A percentile compares a stretch with the other conserved stretches of the same genome.
Conservation (phyloP, 352 stramenopile genomes). For the Globisporangium alternatum region DNA sequence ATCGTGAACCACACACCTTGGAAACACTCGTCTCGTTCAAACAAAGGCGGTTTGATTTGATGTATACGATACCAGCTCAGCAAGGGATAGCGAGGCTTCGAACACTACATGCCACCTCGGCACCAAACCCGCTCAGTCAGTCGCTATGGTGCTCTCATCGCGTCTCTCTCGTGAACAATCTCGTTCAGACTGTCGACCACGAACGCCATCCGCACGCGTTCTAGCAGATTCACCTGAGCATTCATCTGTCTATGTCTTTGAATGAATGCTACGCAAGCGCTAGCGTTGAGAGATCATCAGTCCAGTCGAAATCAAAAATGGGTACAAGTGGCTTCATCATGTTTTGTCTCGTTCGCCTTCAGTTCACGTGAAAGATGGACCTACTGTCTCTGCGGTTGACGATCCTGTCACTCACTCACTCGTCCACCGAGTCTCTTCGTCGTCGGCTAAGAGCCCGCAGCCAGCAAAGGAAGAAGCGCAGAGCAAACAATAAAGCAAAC, state of each 20-base stretch:
- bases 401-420: neutral
- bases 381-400: no score
- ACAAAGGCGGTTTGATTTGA: no score
- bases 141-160: neutral
- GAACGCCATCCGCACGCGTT: neutral
- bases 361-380: no score
- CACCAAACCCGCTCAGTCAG: neutral
- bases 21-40: no score
- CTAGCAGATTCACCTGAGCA: neutral
- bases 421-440: constrained; percentile 5
- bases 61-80: neutral
- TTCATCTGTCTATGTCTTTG: no score
- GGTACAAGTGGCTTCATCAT: no score
- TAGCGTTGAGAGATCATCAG: no score
- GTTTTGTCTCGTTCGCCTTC: no score
- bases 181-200: neutral
- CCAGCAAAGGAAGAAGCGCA: neutral
- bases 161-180: neutral
- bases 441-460: neutral
- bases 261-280: no score
- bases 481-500: neutral
- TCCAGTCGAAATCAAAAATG: no score
- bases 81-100: no score
- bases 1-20: no score
- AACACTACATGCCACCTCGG: neutral